These are phyloP conservation scores for Botrytis fragariae DNA, from an alignment of 2,329 filamentous ascomycete genomes.

Conservation along the genomic window DNA sequence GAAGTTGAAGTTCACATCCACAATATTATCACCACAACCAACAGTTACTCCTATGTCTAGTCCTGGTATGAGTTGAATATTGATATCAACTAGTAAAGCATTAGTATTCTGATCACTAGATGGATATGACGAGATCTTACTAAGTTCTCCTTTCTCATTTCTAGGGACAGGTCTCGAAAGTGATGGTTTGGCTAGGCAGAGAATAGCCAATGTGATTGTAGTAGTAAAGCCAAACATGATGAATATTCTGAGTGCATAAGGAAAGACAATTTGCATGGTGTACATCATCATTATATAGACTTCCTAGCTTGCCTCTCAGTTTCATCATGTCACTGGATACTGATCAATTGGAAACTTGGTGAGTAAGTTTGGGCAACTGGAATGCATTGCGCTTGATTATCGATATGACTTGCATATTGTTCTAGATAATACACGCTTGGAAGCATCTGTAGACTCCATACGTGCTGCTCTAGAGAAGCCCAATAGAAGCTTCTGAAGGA, in stretches of 20 bases:
- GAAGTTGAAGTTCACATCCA: not conserved
- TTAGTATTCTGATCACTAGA: not conserved
- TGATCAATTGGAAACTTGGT: slow-evolving; percentile 2
- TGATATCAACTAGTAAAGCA: not conserved
- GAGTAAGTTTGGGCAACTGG: not conserved
- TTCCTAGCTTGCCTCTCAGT: not conserved
- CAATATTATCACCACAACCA: not conserved
- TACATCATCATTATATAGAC: slow-evolving; percentile 4
- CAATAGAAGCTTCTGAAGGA: not conserved
- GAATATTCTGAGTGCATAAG: not conserved
- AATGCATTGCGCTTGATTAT: slow-evolving; percentile 7
- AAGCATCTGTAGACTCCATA: not conserved
- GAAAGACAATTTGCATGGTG: not conserved
- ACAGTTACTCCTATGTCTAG: not conserved
- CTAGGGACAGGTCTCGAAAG: not conserved
- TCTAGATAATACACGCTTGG: not conserved
- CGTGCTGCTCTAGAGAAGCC: not conserved
- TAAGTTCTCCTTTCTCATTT: not conserved
- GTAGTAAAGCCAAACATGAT: not conserved
- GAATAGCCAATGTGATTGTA: not conserved
- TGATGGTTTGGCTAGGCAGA: not conserved
- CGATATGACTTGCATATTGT: not conserved
- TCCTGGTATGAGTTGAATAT: not conserved
- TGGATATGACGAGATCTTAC: not conserved
- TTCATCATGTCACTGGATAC: not conserved